phyloP scores from a whole-genome alignment of 495 filamentous ascomycete species.

The Penicillium cosmopolitanum region DNA sequence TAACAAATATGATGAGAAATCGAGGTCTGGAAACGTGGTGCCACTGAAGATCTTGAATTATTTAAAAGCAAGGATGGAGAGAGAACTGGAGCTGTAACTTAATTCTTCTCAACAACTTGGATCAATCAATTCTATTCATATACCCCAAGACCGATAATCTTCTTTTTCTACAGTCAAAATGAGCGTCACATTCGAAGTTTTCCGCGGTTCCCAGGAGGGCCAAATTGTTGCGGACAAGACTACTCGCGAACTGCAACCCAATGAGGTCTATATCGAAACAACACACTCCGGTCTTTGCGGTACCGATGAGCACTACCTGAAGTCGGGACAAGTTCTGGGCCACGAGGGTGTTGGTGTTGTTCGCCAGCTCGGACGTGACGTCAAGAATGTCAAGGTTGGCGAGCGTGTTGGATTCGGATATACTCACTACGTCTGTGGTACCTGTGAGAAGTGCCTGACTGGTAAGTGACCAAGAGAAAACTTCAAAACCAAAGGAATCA shows the following conservation, averaged over 20 bases:
- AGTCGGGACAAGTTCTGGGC: constrained; percentile 40
- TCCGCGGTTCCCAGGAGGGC: constrained; percentile 36
- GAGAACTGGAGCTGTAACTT: neutral
- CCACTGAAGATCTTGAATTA: neutral
- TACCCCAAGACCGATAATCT: neutral
- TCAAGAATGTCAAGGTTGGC: constrained; percentile 52
- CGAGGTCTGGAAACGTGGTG: neutral
- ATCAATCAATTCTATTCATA: neutral
- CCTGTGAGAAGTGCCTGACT: constrained; percentile 56
- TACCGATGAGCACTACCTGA: constrained; percentile 47
- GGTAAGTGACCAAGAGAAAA: constrained; percentile 29
- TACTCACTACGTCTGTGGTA: constrained; percentile 48
- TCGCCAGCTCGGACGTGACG: constrained; percentile 50
- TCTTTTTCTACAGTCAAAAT: constrained; percentile 16
- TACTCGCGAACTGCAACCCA: constrained; percentile 29
- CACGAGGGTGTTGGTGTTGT: constrained; percentile 60
- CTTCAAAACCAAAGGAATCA: neutral
- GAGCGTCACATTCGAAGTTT: constrained; percentile 39
- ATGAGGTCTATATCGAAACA: constrained; percentile 50
- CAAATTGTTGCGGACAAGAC: constrained; percentile 35
- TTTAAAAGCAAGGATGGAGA: constrained; percentile 1
- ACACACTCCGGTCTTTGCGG: constrained; percentile 50
- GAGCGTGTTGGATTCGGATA: constrained; percentile 59
- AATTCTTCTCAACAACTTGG: neutral
- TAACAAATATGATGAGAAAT: constrained; percentile 8